Evolutionary conservation across 2,329 filamentous ascomycete species (phyloP).

Genomic region (Colletotrichum karsti): DNA sequence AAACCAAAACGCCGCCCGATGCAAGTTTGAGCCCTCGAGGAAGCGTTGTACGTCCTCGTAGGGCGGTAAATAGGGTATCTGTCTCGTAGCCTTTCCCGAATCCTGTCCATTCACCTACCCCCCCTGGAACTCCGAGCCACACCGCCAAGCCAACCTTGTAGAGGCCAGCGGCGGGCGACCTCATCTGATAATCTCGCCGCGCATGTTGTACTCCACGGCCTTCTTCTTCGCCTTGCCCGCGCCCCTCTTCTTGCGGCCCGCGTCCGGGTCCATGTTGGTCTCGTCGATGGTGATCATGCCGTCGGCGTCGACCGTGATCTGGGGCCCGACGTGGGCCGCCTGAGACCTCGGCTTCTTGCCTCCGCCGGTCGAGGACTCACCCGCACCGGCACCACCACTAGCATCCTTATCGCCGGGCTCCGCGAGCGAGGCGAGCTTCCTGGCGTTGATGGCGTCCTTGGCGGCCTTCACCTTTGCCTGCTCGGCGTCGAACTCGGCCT

Average conservation of each 20-base stretch:
- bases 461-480: conserved; percentile 53
- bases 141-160: too few relatives aligned
- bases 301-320: conserved; percentile 25
- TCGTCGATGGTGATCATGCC: conserved; percentile 31
- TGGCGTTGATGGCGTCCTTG: conserved; percentile 55
- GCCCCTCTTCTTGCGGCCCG: conserved; percentile 40
- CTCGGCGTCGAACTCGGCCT: conserved; percentile 55
- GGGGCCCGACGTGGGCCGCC: conserved; percentile 14
- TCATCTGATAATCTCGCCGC: conserved; percentile 29
- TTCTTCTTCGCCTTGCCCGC: conserved; percentile 42
- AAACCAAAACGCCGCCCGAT: background rate
- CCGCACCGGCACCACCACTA: conserved; percentile 19
- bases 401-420: conserved; percentile 43
- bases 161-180: too few relatives aligned
- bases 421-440: conserved; percentile 59
- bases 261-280: conserved; percentile 26
- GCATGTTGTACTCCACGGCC: conserved; percentile 38
- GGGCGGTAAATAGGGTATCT: background rate
- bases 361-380: conserved; percentile 12
- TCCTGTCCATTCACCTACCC: background rate
- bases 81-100: background rate
- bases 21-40: background rate
- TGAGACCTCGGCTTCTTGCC: background rate
- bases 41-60: background rate
- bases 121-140: background rate